Evolutionary conservation across 495 filamentous ascomycete genomes (phyloP), one percentile per base, ranked within the genome.

Genomic region (Pseudomonodictys pantanalensis): DNA sequence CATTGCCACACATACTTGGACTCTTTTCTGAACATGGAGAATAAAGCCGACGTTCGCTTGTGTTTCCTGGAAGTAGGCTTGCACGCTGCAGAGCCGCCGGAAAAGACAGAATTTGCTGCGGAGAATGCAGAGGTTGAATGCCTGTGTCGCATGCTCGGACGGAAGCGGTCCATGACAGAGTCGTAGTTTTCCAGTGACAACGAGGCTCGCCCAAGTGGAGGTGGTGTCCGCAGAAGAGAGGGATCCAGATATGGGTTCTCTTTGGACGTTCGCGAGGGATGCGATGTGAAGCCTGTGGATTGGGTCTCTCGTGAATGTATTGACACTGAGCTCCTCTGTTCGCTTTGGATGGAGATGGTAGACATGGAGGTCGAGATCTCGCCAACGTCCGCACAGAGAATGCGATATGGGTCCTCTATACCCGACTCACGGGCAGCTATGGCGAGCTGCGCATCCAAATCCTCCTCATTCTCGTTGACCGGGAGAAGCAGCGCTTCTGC

Each of bases 231-330:
- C 45, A 38, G 35, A 22, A 30, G 30, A 26, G 30, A 25, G 18
- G 24, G 51, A 32, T 62, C 58, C 11, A 33, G 11, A 26, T 39
- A 48, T 9, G 45, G 44, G 48, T 58, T 52, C 47, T 69, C 66
- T 35, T 60, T 65, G 20, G 62, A 65, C 25, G 48, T 69, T 12
- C 66, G 58, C 9, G 66, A 69, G 18, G 58, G 53, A 18, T 65
- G 53, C 20, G 66, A 68, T n/a, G 66, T 69, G 29, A 66, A 52
- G 32, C 50, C 62, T 5, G 66, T 65, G 1, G 66, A 69, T 17
- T 69, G 66, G 12, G 66, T 59, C 28, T 64, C 66, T 10, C 58
- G 58, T 2, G 66, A 69, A 15, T 60, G 54, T 20, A 69, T 53
- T 1, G 66, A 69, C 50, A 60, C 56, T 29, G 66, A 69, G 33